phyloP scores from a whole-genome alignment of 2,329 filamentous ascomycete species.

The Hymenoscyphus infarciens region DNA sequence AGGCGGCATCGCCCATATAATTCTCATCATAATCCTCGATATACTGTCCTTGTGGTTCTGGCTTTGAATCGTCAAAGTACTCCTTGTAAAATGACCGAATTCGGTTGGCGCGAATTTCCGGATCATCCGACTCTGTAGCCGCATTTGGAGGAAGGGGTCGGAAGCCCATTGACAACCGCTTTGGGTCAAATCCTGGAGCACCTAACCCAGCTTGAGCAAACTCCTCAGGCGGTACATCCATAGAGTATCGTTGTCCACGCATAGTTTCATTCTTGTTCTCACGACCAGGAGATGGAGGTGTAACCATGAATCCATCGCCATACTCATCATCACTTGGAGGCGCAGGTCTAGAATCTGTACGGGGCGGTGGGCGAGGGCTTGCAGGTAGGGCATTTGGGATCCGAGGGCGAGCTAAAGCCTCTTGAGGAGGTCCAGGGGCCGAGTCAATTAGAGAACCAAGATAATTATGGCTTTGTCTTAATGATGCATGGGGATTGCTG shows the following conservation, averaged over 20 bases:
- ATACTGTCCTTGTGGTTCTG: slow-evolving; percentile 46
- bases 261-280: slow-evolving; percentile 16
- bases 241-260: slow-evolving; percentile 34
- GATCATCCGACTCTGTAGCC: slow-evolving; percentile 75
- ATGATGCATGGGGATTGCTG: slow-evolving; percentile 15
- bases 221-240: slow-evolving; percentile 37
- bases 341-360: slow-evolving; percentile 37
- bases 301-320: slow-evolving; percentile 48
- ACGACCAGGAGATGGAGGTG: slow-evolving; percentile 41
- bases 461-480: slow-evolving; percentile 34
- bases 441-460: slow-evolving; percentile 28
- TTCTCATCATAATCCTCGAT: slow-evolving; percentile 73
- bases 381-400: slow-evolving; percentile 32
- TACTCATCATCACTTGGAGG: slow-evolving; percentile 45
- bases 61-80: slow-evolving; percentile 86
- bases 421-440: slow-evolving; percentile 4
- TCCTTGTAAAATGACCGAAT: slow-evolving; percentile 99
- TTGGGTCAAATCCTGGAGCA: slow-evolving; percentile 52
- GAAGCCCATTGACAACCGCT: slow-evolving; percentile 66
- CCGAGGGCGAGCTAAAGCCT: slow-evolving; percentile 1
- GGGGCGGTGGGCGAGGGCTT: slow-evolving; percentile 36
- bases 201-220: slow-evolving; percentile 44
- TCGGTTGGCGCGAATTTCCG: slow-evolving; percentile 89
- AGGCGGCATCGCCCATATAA: slow-evolving; percentile 60
- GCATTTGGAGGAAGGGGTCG: slow-evolving; percentile 87